phyloP scores from a whole-genome alignment of 345 rosid species.

The Linum tenue region DNA sequence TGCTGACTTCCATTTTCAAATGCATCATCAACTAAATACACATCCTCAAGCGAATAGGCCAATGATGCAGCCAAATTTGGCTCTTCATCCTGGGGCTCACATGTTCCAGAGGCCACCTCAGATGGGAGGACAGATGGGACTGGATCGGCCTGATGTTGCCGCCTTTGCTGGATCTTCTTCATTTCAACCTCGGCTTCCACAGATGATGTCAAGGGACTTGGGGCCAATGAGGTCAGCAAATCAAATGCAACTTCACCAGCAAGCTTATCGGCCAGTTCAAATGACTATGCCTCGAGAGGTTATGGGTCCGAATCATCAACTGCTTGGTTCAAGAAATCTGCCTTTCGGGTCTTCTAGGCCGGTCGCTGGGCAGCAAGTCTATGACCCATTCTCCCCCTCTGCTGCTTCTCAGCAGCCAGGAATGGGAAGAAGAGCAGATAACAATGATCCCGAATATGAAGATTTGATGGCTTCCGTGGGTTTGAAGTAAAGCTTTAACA shows the following conservation, averaged over 20 bases:
- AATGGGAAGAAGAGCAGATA: conserved; percentile 30
- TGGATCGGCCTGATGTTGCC: conserved; percentile 19
- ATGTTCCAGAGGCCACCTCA: conserved; percentile 32
- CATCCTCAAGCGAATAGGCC: conserved; percentile 30
- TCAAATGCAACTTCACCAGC: conserved; percentile 26
- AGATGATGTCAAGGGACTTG: conserved; percentile 39
- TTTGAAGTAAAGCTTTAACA: conserved; percentile 24
- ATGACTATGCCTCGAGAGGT: conserved; percentile 26
- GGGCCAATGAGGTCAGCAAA: conserved; percentile 46
- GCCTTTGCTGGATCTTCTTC: conserved; percentile 22
- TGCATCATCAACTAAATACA: conserved; percentile 30
- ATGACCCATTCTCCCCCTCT: conserved; percentile 84
- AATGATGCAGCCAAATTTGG: conserved; percentile 19
- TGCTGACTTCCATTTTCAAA: conserved; percentile 56
- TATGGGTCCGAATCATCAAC: conserved; percentile 30
- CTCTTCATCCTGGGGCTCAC: conserved; percentile 38
- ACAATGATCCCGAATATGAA: conserved; percentile 48
- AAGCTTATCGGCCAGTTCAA: conserved; percentile 23
- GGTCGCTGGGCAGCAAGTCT: conserved; percentile 39
- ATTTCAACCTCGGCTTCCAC: conserved; percentile 36
- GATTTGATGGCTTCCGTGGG: conserved; percentile 72
- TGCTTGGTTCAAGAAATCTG: conserved; percentile 11
- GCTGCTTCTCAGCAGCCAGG: conserved; percentile 30
- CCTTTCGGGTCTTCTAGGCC: conserved; percentile 20
- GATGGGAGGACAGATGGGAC: conserved; percentile 40